These are phyloP conservation scores for Pestalotiopsis sp. DNA, from an alignment of 2,329 filamentous ascomycete species.

Conservation along the genomic window DNA sequence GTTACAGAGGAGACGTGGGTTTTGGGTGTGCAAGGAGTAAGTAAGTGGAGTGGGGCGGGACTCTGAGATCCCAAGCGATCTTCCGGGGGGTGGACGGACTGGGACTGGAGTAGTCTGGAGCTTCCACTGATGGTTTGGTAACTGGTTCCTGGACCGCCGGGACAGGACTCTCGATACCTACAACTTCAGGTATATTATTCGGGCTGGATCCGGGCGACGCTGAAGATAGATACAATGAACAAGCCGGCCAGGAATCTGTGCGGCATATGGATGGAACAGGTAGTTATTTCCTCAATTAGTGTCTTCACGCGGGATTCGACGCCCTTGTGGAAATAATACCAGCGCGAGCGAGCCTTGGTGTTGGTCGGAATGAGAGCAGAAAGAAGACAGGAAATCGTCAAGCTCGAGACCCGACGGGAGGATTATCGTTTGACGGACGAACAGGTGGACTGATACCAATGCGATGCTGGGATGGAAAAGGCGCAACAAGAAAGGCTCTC, in stretches of 20 bases:
- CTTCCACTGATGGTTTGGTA: background rate
- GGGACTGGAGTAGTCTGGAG: background rate
- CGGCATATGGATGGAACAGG: background rate
- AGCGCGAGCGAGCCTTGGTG: background rate
- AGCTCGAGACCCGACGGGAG: background rate
- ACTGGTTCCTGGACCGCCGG: conserved; percentile 1
- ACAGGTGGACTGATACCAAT: conserved; percentile 5
- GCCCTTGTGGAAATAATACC: background rate
- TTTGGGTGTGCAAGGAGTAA: conserved; percentile 11
- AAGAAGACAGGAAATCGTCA: background rate
- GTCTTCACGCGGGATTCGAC: background rate
- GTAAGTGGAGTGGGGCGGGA: background rate
- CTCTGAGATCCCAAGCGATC: background rate
- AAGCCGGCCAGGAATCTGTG: no score
- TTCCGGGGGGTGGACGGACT: background rate
- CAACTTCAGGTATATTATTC: no score
- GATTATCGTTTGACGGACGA: background rate
- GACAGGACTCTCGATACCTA: background rate
- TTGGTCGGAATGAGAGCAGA: background rate
- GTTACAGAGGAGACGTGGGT: background rate
- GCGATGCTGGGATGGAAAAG: background rate
- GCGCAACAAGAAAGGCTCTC: background rate
- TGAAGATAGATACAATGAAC: no score
- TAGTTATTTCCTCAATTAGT: background rate
- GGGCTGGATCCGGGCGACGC: no score